Percentiles rank a stretch among this genome's conserved stretches.
Conservation (phyloP, 2,329 filamentous ascomycete genomes). For the Neonectria hederae region DNA sequence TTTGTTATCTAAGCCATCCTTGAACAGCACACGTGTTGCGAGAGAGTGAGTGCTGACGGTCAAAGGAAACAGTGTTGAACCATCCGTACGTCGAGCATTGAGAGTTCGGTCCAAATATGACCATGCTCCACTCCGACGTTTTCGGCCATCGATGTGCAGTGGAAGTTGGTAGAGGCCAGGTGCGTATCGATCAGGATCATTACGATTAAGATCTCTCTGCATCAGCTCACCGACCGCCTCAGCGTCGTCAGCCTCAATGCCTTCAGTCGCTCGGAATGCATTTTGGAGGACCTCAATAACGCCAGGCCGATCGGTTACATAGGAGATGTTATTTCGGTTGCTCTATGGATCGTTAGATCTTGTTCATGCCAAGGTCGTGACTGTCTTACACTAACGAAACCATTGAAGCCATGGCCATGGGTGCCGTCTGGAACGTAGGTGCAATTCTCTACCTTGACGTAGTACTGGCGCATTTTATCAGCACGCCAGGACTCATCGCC, state of each 20-base stretch:
- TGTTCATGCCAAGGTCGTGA: too few species aligned
- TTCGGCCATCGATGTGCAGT: constrained; percentile 34
- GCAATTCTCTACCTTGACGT: constrained; percentile 53
- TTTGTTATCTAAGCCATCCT: not conserved
- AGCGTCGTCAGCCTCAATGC: constrained; percentile 30
- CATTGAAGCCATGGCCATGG: constrained; percentile 53
- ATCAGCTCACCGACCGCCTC: constrained; percentile 40
- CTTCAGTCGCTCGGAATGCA: constrained; percentile 24
- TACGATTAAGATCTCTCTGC: constrained; percentile 44
- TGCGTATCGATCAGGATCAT: constrained; percentile 39
- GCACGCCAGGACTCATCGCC: constrained; percentile 55
- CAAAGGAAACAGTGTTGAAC: constrained; percentile 57
- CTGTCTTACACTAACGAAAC: constrained; percentile 42
- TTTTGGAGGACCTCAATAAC: constrained; percentile 21
- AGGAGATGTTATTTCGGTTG: constrained; percentile 35
- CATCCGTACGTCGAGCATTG: constrained; percentile 53
- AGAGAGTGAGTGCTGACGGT: constrained; percentile 49
- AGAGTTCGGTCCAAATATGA: constrained; percentile 34
- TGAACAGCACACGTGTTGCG: constrained; percentile 50
- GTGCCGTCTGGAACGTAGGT: constrained; percentile 49
- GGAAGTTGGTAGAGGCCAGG: constrained; percentile 45
- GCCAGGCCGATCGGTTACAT: constrained; percentile 23
- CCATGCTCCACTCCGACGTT: constrained; percentile 24
- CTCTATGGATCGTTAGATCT: constrained; percentile 18
- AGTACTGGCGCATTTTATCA: constrained; percentile 52